Evolutionary conservation across 1,139 yeast species (phyloP).

Genomic region (Pichia sp.): DNA sequence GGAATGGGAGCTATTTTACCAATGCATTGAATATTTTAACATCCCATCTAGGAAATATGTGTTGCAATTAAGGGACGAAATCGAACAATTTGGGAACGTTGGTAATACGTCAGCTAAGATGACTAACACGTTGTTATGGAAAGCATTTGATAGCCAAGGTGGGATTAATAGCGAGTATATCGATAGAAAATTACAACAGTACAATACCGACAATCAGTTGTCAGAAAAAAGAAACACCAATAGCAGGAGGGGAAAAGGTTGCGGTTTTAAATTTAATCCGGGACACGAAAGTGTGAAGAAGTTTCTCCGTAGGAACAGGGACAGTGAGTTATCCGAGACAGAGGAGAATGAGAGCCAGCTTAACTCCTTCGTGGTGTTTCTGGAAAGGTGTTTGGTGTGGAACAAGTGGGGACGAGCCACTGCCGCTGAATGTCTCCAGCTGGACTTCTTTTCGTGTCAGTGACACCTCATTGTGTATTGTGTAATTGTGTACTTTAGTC

Average conservation of each 20-base stretch:
- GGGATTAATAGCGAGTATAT: constrained; percentile 21
- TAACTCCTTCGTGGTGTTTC: constrained; percentile 17
- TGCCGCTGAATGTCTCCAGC: constrained; percentile 4
- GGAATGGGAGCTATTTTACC: constrained; percentile 64
- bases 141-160: constrained; percentile 27
- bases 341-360: constrained; percentile 10
- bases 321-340: neutral
- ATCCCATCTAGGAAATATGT: constrained; percentile 49
- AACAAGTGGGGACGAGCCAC: constrained; percentile 20
- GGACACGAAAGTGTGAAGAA: constrained; percentile 21
- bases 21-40: constrained; percentile 48
- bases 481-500: too few relatives aligned
- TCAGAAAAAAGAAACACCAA: neutral
- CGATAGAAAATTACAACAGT: constrained; percentile 14
- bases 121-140: constrained; percentile 29
- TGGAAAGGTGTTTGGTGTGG: constrained; percentile 27
- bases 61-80: constrained; percentile 35
- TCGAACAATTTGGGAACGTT: constrained; percentile 30
- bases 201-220: neutral
- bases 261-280: constrained; percentile 19
- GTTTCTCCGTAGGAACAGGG: constrained; percentile 14
- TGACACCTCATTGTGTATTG: too few relatives aligned
- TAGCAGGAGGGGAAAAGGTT: neutral
- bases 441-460: constrained; percentile 2
- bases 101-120: neutral